Base-by-base conservation (phyloP, 371 early-diverging fungal species). In the Mucor lusitanicus region DNA sequence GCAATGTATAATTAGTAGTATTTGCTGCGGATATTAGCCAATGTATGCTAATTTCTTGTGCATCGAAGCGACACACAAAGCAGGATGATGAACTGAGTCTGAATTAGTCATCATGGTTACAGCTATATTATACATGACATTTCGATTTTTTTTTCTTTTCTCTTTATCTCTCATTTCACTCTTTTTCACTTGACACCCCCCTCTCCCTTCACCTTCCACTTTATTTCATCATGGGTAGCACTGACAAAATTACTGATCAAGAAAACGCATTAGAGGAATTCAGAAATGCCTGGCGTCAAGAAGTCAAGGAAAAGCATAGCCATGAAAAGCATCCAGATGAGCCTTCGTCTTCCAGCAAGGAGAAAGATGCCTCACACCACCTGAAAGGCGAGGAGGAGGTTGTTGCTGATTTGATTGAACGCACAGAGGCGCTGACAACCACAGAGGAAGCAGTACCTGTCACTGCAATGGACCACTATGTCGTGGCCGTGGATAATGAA, bases 381-480 rank as follows among this genome's bases (percentile, higher is more conserved):
- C 17, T 30, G 11, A 46, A 42, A 12, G 17, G 17, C 37, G 59
- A 44, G 32, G 64, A 70, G 27, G 32, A 61, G 7, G 13, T 21
- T 1, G 7, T 67, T 13, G 58, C 15, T 27, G 56, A 64, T 17
- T 33, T 64, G 30, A 28, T 32, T 39, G 65, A 66, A 59, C 48
- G 57, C 57, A 54, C 59, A 25, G 72, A 74, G 48, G 32, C 54
- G 3, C 11, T 66, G 11, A 25, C 55, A 40, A 33, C 48, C 15
- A 48, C 39, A 7, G 67, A 56, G 30, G n/a, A 63, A 25, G n/a
- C 44, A 7, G 35, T 59, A 30, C 59, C 61, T 17, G 61, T 63
- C 30, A 63, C 72, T 9, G 85, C 84, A 2, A 72, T 87, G 75
- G 84, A 84, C 42, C 69, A 78, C 61, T 87, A 87, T 69, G 64